Evolutionary conservation across 2,329 filamentous ascomycete species (phyloP), one percentile per base, ranked within the genome.

Genomic region (Leptographium radiaticola): DNA sequence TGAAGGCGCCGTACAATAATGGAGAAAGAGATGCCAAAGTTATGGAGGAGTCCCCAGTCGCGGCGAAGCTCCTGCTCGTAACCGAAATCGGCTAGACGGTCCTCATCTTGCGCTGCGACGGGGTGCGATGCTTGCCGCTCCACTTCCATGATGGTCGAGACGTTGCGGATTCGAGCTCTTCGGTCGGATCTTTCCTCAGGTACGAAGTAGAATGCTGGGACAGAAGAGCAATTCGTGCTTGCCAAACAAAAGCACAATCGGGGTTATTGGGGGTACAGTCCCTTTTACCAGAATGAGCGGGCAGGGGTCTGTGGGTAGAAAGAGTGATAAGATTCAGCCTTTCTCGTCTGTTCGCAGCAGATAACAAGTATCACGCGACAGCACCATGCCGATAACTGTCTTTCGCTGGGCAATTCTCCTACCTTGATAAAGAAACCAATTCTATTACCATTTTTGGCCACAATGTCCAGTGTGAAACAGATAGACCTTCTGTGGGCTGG

Each of bases 1-100:
- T 40, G 12, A 13, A 18, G 15, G 10, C 7, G 30, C 5, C 73
- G 57, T 61, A 77, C 75, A 62, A 81, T 81, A 59, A 81, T 81
- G 7, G 76, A 79, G 62, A 81, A 81, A 0, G 76, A 80, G 8
- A 81, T 75, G 33, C 78, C 78, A 66, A 81, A 81, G 61, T 81
- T 81, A 60, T 81, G 78, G 51, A 75, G 66, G 56, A 81, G 60
- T 6, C 75, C 73, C 78, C 78, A 81, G 62, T 80, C 75, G 49
- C 78, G 69, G 39, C 72, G 71, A 58, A 81, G 63, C 59, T 80
- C 77, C 57, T 81, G 78, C 62, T 78, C 75, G 63, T 82, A 83
- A 1, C 79, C 79, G 59, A 81, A 71, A 58, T 76, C 71, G 4
- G 74, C 76, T 52, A 80, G 65, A 16, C 71, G 72, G 53, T 70